These are phyloP conservation scores for Cryptococcus depauperatus DNA, from an alignment of 1,284 basidiomycete genomes.

Conservation along the genomic window DNA sequence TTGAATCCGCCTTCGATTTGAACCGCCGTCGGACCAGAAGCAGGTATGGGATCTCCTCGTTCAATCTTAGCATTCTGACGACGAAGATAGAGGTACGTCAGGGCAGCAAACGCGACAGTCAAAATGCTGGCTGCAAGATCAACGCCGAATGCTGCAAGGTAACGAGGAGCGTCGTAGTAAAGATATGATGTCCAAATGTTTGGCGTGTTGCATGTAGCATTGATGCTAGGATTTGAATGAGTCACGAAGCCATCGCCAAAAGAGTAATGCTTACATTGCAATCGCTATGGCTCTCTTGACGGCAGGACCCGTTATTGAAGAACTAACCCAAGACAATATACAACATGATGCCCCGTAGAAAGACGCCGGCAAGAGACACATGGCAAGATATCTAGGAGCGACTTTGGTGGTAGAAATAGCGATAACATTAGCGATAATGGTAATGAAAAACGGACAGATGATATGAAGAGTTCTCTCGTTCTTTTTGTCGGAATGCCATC, in stretches of 20 bases:
- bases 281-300: conserved; percentile 44
- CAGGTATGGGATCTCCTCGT: conserved; percentile 30
- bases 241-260: too few relatives aligned
- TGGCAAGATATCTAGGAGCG: conserved; percentile 40
- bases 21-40: conserved; percentile 28
- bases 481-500: conserved; percentile 38
- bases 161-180: conserved; percentile 34
- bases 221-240: conserved; percentile 13
- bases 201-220: conserved; percentile 41
- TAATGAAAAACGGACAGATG: conserved; percentile 25
- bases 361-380: conserved; percentile 27
- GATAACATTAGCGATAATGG: conserved; percentile 50
- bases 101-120: conserved; percentile 22
- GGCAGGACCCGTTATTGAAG: conserved; percentile 39
- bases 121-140: conserved; percentile 39
- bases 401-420: conserved; percentile 49
- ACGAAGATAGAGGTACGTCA: conserved; percentile 32
- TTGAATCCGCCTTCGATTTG: conserved; percentile 37
- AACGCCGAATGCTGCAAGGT: conserved; percentile 38
- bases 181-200: conserved; percentile 45
- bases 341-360: conserved; percentile 43
- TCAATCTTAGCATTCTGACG: conserved; percentile 38
- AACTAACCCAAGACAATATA: conserved; percentile 41
- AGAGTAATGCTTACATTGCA: conserved; percentile 25
- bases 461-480: conserved; percentile 28